These are phyloP conservation scores for Lophium mytilinum DNA, from an alignment of 495 filamentous ascomycete genomes.

Conservation along the genomic window DNA sequence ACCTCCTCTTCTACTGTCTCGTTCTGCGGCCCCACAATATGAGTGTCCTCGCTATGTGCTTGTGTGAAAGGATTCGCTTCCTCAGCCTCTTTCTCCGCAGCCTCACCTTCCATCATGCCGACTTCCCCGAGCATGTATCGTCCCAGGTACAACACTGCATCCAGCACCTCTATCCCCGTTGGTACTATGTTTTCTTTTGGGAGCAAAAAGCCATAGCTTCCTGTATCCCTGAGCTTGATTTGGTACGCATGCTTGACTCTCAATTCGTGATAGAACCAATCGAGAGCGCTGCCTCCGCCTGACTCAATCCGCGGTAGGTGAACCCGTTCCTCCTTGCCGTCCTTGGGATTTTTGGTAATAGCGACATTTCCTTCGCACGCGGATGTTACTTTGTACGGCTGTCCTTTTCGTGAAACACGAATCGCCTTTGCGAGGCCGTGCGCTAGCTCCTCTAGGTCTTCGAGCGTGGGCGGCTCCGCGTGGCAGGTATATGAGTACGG, in stretches of 20 bases:
- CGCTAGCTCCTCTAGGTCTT: slow-evolving; percentile 85
- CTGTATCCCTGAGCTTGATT: slow-evolving; percentile 89
- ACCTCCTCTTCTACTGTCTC: neutral
- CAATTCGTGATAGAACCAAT: slow-evolving; percentile 93
- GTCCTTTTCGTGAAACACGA: slow-evolving; percentile 56
- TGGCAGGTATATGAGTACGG: slow-evolving; percentile 84
- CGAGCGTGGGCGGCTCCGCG: slow-evolving; percentile 68
- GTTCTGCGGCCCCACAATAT: neutral
- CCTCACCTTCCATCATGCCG: slow-evolving; percentile 11
- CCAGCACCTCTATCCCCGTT: slow-evolving; percentile 77
- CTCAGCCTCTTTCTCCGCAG: neutral
- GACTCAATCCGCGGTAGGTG: slow-evolving; percentile 48
- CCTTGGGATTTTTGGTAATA: slow-evolving; percentile 5
- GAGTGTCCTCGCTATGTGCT: neutral
- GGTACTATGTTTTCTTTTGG: slow-evolving; percentile 83
- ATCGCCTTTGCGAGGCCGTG: slow-evolving; percentile 89
- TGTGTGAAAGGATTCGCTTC: neutral
- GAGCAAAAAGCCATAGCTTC: slow-evolving; percentile 88
- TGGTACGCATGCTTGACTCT: slow-evolving; percentile 81
- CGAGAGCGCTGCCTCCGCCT: slow-evolving; percentile 77
- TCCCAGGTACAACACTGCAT: slow-evolving; percentile 72
- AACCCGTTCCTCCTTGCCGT: slow-evolving; percentile 18
- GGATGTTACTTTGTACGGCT: slow-evolving; percentile 70
- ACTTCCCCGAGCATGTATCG: slow-evolving; percentile 59
- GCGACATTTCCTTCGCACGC: slow-evolving; percentile 78